A percentile compares a stretch with the other conserved stretches of the same genome.
Conservation (phyloP, 176 grass and related monocot genomes). For the Carex cristatella region DNA sequence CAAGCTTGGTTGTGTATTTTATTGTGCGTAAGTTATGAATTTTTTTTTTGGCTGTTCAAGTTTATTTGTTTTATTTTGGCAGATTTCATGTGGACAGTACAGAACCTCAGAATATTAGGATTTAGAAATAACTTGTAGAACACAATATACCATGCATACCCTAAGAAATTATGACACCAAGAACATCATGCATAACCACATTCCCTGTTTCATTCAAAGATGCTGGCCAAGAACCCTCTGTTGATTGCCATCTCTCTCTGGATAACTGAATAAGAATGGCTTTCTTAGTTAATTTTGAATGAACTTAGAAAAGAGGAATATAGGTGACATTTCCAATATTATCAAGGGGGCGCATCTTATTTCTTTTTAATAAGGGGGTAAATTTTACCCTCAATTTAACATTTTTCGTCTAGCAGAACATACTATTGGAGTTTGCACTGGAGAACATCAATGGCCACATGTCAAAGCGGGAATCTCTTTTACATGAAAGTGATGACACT, state of each 20-base stretch:
- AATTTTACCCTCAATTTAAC: not conserved
- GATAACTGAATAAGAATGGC: not conserved
- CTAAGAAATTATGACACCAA: not conserved
- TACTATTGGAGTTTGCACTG: slow-evolving; percentile 6
- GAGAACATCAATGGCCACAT: slow-evolving; percentile 1
- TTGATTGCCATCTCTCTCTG: not conserved
- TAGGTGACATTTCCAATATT: not conserved
- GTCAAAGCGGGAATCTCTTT: not conserved
- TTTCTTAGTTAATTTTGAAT: not conserved
- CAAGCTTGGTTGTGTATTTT: not conserved
- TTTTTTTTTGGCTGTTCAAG: not conserved
- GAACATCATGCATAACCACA: not conserved
- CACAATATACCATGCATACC: not conserved
- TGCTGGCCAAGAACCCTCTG: not conserved
- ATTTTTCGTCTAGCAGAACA: slow-evolving; percentile 11
- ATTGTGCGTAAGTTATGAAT: not conserved
- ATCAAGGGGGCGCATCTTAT: not conserved
- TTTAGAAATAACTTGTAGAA: not conserved
- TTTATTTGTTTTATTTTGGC: not conserved
- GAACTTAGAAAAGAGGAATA: not conserved
- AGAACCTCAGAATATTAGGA: not conserved
- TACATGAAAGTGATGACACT: slow-evolving; percentile 14
- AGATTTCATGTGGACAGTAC: not conserved
- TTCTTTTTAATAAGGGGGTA: not conserved
- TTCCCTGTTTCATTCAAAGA: not conserved